Evolutionary conservation across 2,329 filamentous ascomycete genomes (phyloP).

Genomic region (Zymoseptoria crescenta): DNA sequence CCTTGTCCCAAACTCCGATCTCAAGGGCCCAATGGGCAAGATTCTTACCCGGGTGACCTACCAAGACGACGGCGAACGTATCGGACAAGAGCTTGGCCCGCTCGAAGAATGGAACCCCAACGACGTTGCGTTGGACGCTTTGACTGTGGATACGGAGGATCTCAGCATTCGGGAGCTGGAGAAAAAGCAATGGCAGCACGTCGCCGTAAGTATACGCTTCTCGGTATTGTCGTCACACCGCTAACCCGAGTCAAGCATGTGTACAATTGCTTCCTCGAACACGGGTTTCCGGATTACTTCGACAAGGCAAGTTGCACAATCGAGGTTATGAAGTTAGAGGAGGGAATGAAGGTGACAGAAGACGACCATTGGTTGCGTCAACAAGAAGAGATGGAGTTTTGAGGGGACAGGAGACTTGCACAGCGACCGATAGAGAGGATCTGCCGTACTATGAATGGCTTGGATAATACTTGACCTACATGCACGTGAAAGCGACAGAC

Average conservation of each 20-base stretch:
- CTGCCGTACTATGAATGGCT: too few species aligned
- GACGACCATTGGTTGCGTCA: too few species aligned
- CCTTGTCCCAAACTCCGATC: neutral
- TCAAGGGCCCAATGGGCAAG: too few species aligned
- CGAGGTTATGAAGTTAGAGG: neutral
- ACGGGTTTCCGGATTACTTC: neutral
- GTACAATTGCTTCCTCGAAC: neutral
- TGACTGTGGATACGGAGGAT: too few species aligned
- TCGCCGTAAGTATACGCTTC: neutral
- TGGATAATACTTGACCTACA: too few species aligned
- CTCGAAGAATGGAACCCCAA: neutral
- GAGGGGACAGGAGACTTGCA: too few species aligned
- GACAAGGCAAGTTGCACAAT: constrained; percentile 30
- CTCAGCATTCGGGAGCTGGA: too few species aligned
- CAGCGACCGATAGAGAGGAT: too few species aligned
- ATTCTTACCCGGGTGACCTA: too few species aligned
- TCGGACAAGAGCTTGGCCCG: neutral
- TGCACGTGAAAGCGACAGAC: too few species aligned
- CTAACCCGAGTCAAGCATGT: neutral
- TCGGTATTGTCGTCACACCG: neutral
- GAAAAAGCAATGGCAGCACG: neutral
- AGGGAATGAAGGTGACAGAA: constrained; percentile 8
- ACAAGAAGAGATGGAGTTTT: constrained; percentile 9
- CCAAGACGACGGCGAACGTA: too few species aligned
- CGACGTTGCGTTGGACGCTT: too few species aligned